A percentile compares a stretch with the other conserved stretches of the same genome.
These are phyloP conservation scores for Chlamydomonas sphaeroides DNA, from an alignment of 139 green algal species.

Conservation along the genomic window DNA sequence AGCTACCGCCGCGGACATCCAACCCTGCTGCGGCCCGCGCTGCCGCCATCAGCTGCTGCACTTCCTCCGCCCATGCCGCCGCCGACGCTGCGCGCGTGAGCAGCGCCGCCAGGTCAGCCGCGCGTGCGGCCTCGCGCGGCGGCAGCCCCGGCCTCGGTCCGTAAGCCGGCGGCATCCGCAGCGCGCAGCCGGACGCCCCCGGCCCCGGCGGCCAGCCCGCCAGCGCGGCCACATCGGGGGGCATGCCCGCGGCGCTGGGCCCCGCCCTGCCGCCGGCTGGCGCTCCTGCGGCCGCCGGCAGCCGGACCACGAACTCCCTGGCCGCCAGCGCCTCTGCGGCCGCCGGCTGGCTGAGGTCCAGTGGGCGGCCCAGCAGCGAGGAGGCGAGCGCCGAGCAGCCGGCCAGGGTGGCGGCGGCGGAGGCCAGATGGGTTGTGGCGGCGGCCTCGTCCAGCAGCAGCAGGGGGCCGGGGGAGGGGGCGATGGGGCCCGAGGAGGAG, in stretches of 20 bases:
- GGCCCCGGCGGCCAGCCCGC: no score
- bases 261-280: no score
- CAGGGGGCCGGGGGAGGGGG: background rate
- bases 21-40: no score
- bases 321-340: constrained; percentile 2
- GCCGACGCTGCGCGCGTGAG: background rate
- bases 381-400: background rate
- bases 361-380: background rate
- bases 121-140: background rate
- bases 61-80: background rate
- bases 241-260: no score
- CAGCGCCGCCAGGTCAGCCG: background rate
- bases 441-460: background rate
- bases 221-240: background rate
- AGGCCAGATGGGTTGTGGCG: background rate
- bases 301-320: background rate
- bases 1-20: background rate
- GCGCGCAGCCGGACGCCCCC: no score
- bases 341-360: background rate
- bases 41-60: no score
- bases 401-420: background rate
- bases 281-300: background rate
- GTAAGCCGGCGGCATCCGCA: background rate
- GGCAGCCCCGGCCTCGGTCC: background rate
- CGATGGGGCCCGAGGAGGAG: background rate